Conservation (phyloP, 345 rosid genomes). For the Limnanthes douglasii region DNA sequence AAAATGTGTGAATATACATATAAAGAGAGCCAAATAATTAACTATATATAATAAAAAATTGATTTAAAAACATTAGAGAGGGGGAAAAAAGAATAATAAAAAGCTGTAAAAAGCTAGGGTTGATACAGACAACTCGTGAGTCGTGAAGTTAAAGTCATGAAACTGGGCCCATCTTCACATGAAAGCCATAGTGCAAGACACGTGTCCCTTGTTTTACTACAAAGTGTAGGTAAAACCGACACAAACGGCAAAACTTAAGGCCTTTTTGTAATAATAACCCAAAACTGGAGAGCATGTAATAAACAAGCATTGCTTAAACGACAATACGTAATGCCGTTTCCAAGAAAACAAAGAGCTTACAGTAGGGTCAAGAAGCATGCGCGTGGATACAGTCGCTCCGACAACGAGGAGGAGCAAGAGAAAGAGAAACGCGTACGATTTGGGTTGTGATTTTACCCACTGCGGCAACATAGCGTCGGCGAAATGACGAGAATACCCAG, state of each 20-base stretch:
- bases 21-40: no score
- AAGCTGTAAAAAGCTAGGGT: no score
- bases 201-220: background rate
- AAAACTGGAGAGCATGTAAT: conserved; percentile 3
- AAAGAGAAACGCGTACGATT: conserved; percentile 24
- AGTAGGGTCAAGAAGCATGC: conserved; percentile 31
- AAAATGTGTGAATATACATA: no score
- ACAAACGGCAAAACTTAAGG: background rate
- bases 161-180: no score
- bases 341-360: conserved; percentile 14
- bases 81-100: background rate
- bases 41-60: no score
- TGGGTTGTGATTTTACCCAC: conserved; percentile 20
- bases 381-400: conserved; percentile 61
- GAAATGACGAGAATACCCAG: conserved; percentile 16
- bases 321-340: background rate
- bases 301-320: conserved; percentile 2
- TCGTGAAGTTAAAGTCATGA: no score
- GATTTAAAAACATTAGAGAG: background rate
- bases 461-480: conserved; percentile 27
- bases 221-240: background rate
- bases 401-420: conserved; percentile 33
- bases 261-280: background rate
- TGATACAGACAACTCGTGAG: no score
- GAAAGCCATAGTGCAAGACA: no score